Percentiles rank a stretch among this genome's conserved stretches.
Conservation (phyloP, 2,329 filamentous ascomycete species). For the Xylogone sp. region DNA sequence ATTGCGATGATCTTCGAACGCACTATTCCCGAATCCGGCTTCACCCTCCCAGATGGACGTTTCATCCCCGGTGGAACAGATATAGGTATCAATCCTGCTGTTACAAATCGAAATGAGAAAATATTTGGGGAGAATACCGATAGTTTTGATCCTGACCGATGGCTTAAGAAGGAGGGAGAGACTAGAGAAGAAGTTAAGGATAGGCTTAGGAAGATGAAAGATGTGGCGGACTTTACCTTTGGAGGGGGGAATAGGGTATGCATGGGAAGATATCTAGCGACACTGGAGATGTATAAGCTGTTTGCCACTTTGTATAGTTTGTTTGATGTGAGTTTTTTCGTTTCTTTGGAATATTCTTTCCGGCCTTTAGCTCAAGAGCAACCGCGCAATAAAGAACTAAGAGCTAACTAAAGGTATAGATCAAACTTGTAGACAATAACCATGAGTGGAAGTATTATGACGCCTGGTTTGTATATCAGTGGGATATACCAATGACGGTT, state of each 20-base stretch:
- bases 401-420: no score
- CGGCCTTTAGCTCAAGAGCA: no score
- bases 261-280: constrained; percentile 37
- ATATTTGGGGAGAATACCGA: constrained; percentile 43
- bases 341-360: no score
- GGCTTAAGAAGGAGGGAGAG: constrained; percentile 35
- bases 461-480: no score
- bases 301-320: constrained; percentile 40
- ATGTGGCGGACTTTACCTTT: constrained; percentile 35
- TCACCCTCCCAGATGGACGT: constrained; percentile 32
- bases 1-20: constrained; percentile 47
- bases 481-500: no score
- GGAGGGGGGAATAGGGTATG: constrained; percentile 38
- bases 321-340: constrained; percentile 41
- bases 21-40: constrained; percentile 38
- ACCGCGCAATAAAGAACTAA: no score
- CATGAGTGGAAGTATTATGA: no score
- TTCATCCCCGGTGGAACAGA: constrained; percentile 31
- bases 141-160: constrained; percentile 43
- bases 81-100: constrained; percentile 39
- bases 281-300: constrained; percentile 42
- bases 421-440: no score
- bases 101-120: constrained; percentile 33
- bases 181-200: constrained; percentile 27
- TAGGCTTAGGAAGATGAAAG: constrained; percentile 34